Base-by-base conservation (phyloP, 225 moss, liverwort and hornwort genomes). In the Ulota crispa region DNA sequence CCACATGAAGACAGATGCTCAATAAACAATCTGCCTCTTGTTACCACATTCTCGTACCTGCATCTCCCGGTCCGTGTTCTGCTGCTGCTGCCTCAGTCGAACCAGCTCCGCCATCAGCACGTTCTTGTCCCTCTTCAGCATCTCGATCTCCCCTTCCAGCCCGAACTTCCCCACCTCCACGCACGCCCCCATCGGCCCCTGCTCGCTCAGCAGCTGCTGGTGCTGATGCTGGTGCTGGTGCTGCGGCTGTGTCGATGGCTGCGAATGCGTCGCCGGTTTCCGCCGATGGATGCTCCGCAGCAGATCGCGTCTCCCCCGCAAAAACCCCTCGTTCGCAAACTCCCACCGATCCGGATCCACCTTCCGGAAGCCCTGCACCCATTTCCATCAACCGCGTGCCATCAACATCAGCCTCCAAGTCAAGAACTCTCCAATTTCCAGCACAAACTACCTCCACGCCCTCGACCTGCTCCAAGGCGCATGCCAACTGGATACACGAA, bases 261-360 rank as follows among this genome's bases (percentile, higher is more conserved):
- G 96, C 53, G 84, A 82, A 79, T 97, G 96, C 55, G 96, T 86
- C 28, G 94, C 90, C 11, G 97, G 95, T 82, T 97, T 97, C 55
- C 97, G 92, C 9, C 97, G 87, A 69, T 97, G 97, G 34, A 97
- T 95, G 16, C 79, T 85, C 67, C 90, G 87, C 9, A 97, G 45
- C 2, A 97, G 83, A 18, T 92, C 92, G 21, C 97, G 92, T 52
- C 95, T 85, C 13, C 95, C 95, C 10, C 97, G 92, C 31, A 95
- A 82, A 80, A 97, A 97, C 7, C 94, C 95, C 86, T 97, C 97
- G 54, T 97, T 97, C 6, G 97, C 97, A 80, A 97, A 97, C 76
- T 97, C 97, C 97, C 97, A 97, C n/a, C 97, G 93, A 83, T 97
- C 97, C 24, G 97, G 95, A 84, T 97, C 97, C 70, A 97, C 97